Evolutionary conservation across 345 rosid genomes (phyloP), one percentile per base, ranked within the genome.

Genomic region (Euphorbia tirucalli): DNA sequence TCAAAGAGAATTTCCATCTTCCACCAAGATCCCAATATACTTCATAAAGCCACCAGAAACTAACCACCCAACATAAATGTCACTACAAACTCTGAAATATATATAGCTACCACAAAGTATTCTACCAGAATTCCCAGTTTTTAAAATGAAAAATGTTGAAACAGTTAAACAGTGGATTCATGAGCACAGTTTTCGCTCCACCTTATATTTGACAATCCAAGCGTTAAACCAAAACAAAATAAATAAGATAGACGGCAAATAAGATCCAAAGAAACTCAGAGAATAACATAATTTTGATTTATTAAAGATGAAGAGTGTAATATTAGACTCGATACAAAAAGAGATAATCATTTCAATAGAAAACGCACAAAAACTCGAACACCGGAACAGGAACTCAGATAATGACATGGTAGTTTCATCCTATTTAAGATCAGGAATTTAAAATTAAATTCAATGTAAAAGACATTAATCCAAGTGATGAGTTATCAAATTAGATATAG

Each of bases 1-100:
- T 61, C 28, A n/a, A 61, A 61, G 25, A 35, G 2, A 61, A 61
- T 24, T 39, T 37, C 19, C 43, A 15, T 21, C 66, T 22, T 32
- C 11, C 21, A 39, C 14, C 24, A n/a, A 62, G 49, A 37, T 32
- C 65, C 65, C 21, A 31, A 35, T 61, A 18, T 32, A 61, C 24
- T 61, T 61, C 11, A 61, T 27, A 58, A 62, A 61, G 46, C 66
- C 15, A 21, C 66, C 66, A n/a, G 16, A 61, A 61, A 62, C 5
- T 37, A 44, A 44, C 49, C 49, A 44, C 11, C 10, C 15, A 8
- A 44, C 15, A 44, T 44, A 44, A 44, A 8, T 8, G 49, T 13
- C 49, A 13, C 49, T 44, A 44, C 1, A 44, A 2, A 44, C 49
- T 44, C 49, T 44, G 49, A 44, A 35, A 35, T 41, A 41, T 10